Base-by-base conservation (phyloP, 495 filamentous ascomycete genomes). In the Lepidopterella palustris region DNA sequence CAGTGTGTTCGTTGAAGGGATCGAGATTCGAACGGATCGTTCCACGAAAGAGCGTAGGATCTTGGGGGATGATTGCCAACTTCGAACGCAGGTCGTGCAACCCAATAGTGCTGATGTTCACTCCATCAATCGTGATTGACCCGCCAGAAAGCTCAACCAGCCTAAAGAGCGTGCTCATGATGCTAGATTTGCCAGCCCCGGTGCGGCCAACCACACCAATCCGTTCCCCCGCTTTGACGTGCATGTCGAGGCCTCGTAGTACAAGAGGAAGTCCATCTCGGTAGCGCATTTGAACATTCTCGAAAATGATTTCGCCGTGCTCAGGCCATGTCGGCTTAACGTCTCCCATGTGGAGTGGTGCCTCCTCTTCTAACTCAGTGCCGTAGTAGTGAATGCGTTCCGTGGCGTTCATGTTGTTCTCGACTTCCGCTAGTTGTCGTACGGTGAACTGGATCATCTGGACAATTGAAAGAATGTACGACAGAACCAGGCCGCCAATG, bases 341-440 rank as follows among this genome's bases (percentile, higher is more conserved):
- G 3, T 87, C 79, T 13, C 69, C 71, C 0, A 86, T 80, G 63
- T 89, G 85, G 20, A 92, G 77, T 0, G 90, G 89, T 0, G 90
- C 87, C 71, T 98, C 93, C 68, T 95, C 85, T 59, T 95, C 90
- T 2, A 98, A 84, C 55, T 87, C 64, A 4, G 82, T 90, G 40
- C 89, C 92, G 68, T 98, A 98, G 75, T 93, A 89, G 71, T 89
- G 81, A n/a, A 98, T 79, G 27, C 93, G 87, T 70, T 98, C 92
- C 3, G 92, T 92, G 0, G 93, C 84, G 65, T 95, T 97, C 92
- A 98, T 96, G 69, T 88, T 87, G 76, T 96, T 97, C 71, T 98
- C 93, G 21, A 97, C 89, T 70, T 97, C 93, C 31, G 93, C 92
- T 32, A 97, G 80, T 73, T 97, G 93, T 35, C 92, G 83, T 20